A percentile compares a stretch with the other conserved stretches of the same genome.
phyloP scores from a whole-genome alignment of 768 basidiomycete species.

The Cubamyces sp. region DNA sequence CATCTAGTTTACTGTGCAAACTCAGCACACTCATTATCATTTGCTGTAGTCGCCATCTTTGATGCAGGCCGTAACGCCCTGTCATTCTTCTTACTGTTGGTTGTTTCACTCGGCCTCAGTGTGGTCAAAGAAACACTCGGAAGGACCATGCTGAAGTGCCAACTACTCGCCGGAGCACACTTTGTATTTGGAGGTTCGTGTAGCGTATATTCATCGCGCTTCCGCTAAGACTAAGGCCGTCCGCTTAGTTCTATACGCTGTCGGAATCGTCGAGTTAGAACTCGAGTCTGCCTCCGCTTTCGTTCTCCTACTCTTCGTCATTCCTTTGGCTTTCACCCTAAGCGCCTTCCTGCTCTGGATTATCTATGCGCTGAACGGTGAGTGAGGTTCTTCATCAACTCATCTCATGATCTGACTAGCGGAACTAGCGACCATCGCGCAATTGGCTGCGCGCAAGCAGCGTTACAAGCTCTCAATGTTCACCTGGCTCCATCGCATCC shows the following conservation, averaged over 20 bases:
- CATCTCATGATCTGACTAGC: constrained; percentile 25
- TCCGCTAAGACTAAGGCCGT: neutral
- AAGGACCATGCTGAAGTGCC: constrained; percentile 80
- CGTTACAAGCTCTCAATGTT: constrained; percentile 90
- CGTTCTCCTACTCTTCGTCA: constrained; percentile 84
- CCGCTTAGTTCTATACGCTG: constrained; percentile 80
- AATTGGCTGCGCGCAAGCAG: constrained; percentile 86
- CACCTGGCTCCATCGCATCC: constrained; percentile 80
- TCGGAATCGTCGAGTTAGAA: constrained; percentile 93
- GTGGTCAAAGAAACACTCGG: constrained; percentile 92
- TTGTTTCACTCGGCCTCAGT: constrained; percentile 90
- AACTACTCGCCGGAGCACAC: constrained; percentile 80
- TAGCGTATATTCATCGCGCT: neutral
- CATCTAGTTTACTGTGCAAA: neutral
- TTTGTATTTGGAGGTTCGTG: constrained; percentile 91
- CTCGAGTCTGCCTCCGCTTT: constrained; percentile 89
- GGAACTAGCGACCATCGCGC: constrained; percentile 76
- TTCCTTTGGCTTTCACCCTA: constrained; percentile 94
- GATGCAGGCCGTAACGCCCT: constrained; percentile 94
- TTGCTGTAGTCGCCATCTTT: constrained; percentile 76
- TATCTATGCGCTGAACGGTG: constrained; percentile 86
- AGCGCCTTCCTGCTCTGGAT: constrained; percentile 97
- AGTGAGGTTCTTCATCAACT: neutral
- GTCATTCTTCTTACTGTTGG: constrained; percentile 93
- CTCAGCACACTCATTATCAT: neutral